Conservation (phyloP, 805 yeast species). For the Ogataea methylovora region DNA sequence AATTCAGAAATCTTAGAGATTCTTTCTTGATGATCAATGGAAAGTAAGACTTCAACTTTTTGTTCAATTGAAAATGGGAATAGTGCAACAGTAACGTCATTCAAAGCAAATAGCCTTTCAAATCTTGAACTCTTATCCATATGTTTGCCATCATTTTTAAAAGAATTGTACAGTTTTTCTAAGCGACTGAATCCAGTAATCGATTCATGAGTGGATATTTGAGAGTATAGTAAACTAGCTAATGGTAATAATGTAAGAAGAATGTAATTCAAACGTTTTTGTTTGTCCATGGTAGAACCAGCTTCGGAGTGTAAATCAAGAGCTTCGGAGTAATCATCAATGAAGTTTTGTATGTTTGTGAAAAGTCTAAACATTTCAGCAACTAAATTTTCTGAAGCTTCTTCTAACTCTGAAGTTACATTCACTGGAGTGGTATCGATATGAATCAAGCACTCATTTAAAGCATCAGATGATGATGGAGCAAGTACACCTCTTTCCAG, state of each 20-base stretch:
- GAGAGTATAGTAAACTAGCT: conserved; percentile 49
- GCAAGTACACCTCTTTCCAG: conserved; percentile 33
- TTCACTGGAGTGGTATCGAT: neutral
- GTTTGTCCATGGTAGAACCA: conserved; percentile 9
- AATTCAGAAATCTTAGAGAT: conserved; percentile 5
- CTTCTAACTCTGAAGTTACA: neutral
- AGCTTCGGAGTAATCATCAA: conserved; percentile 30
- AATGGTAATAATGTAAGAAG: conserved; percentile 51
- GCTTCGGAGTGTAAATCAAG: conserved; percentile 13
- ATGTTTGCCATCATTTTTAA: conserved; percentile 1
- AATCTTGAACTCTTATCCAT: neutral
- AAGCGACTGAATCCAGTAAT: conserved; percentile 14
- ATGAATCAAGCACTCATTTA: conserved; percentile 1
- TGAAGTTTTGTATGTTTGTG: conserved; percentile 21
- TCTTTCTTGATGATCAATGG: conserved; percentile 7
- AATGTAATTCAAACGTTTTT: conserved; percentile 12
- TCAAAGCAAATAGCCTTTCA: conserved; percentile 8
- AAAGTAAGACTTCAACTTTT: conserved; percentile 10
- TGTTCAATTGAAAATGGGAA: conserved; percentile 23
- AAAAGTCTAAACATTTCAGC: conserved; percentile 6
- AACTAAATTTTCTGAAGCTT: conserved; percentile 1
- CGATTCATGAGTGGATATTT: conserved; percentile 33
- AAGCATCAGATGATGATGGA: neutral
- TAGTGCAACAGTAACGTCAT: conserved; percentile 20
- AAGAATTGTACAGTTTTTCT: conserved; percentile 5